phyloP scores from a whole-genome alignment of 345 rosid genomes.

The Physaria fendleri region DNA sequence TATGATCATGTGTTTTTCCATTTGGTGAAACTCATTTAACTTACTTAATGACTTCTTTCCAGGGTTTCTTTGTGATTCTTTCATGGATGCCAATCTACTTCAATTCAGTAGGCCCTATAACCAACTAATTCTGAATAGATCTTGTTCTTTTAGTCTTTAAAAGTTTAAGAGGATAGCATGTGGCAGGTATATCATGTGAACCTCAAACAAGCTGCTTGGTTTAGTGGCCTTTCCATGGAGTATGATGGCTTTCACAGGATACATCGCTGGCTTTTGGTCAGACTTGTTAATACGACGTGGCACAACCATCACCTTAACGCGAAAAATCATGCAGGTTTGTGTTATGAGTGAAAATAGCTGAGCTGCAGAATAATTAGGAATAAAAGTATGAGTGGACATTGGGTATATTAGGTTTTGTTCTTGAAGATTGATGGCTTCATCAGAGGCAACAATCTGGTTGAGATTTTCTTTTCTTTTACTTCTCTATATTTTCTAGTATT shows the following conservation, averaged over 20 bases:
- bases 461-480: no score
- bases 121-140: not conserved
- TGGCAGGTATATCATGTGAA: slow-evolving; percentile 79
- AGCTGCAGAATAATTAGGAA: no score
- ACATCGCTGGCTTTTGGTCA: slow-evolving; percentile 72
- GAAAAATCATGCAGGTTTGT: slow-evolving; percentile 92
- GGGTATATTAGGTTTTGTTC: no score
- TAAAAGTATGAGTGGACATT: no score
- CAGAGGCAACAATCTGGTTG: no score
- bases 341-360: no score
- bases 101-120: slow-evolving; percentile 50
- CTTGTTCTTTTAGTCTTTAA: not conserved
- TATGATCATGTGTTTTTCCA: not conserved
- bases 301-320: slow-evolving; percentile 67
- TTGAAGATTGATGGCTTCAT: no score
- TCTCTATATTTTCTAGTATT: no score
- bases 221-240: slow-evolving; percentile 96
- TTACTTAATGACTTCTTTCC: slow-evolving; percentile 17
- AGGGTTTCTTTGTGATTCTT: slow-evolving; percentile 97
- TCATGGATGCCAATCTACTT: slow-evolving; percentile 99
- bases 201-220: slow-evolving; percentile 96
- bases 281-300: slow-evolving; percentile 68
- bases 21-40: not conserved
- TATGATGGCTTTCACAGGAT: slow-evolving; percentile 91
- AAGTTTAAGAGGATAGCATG: slow-evolving; percentile 10